Base-by-base conservation (phyloP, 805 yeast genomes). In the Cyberlindnera amylophila region DNA sequence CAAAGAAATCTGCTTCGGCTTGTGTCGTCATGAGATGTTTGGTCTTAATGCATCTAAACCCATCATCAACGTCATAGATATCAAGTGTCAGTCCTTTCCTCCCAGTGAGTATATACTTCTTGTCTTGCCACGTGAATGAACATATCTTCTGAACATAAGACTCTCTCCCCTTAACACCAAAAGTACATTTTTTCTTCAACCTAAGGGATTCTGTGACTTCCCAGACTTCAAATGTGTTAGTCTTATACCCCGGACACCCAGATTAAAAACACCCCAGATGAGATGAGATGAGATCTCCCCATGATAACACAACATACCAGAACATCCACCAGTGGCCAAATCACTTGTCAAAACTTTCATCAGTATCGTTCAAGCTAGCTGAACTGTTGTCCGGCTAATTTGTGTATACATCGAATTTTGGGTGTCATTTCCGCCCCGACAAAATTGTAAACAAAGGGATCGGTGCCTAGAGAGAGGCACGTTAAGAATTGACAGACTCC, bases 1-100 rank as follows among this genome's bases (percentile, higher is more conserved):
- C 41, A 26, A 52, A 52, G 47, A 55, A 55, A 28, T 55, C 59
- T 4, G 52, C 42, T 3, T 43, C 47, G 1, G 42, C 40, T 15
- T 47, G 43, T n/a, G 51, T 43, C 1, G 57, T 52, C 37, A 53
- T 49, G 15, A 55, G 29, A 13, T 38, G 38, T 35, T 55, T 53
- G 2, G 48, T 43, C 36, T 42, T 46, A 15, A 45, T 12, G 14
- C 41, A 37, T 29, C 29, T 23, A 32, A 45, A 47, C 12, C 38
- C 39, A 9, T 33, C 40, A n/a, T 39, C 46, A n/a, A 14, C 35
- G 16, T 49, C 49, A 19, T 47, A 47, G 6, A 52, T 45, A 14
- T 54, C 54, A 4, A 52, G 21, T 4, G 33, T 16, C 1, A 51
- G 41, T 0, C 57, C 55, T 40, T 52, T 52, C 11, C 53, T 37